A percentile compares a stretch with the other conserved stretches of the same genome.
Conservation (phyloP, 768 basidiomycete genomes). For the Agrocybe pediades region DNA sequence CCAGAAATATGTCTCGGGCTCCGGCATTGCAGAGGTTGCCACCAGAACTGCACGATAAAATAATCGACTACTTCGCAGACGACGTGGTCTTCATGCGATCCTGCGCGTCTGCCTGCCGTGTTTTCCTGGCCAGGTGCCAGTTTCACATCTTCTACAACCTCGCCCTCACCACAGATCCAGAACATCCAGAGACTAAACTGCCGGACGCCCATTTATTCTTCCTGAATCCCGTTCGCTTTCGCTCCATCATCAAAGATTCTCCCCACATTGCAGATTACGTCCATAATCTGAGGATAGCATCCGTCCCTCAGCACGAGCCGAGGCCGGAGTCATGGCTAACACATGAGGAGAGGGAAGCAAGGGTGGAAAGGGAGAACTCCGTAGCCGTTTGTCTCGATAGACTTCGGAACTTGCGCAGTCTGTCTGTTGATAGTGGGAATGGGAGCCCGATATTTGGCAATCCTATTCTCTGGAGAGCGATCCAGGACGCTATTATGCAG, state of each 20-base stretch:
- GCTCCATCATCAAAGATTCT: neutral
- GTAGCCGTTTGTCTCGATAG: too few species aligned
- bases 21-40: neutral
- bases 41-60: conserved; percentile 6
- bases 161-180: neutral
- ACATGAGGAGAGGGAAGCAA: neutral
- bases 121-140: conserved; percentile 4
- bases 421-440: too few species aligned
- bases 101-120: conserved; percentile 8
- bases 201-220: neutral
- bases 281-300: neutral
- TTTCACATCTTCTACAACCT: conserved; percentile 5
- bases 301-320: too few species aligned
- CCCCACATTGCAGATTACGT: neutral
- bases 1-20: neutral
- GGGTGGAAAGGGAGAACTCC: too few species aligned
- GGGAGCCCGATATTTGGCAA: too few species aligned
- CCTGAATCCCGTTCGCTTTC: too few species aligned
- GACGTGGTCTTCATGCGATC: conserved; percentile 4
- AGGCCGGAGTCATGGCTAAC: neutral
- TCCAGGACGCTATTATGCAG: too few species aligned
- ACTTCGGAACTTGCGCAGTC: too few species aligned
- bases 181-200: neutral
- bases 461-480: too few species aligned
- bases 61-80: conserved; percentile 1